Base-by-base conservation (phyloP, 306 rosid species). In the Prunus mongolica region DNA sequence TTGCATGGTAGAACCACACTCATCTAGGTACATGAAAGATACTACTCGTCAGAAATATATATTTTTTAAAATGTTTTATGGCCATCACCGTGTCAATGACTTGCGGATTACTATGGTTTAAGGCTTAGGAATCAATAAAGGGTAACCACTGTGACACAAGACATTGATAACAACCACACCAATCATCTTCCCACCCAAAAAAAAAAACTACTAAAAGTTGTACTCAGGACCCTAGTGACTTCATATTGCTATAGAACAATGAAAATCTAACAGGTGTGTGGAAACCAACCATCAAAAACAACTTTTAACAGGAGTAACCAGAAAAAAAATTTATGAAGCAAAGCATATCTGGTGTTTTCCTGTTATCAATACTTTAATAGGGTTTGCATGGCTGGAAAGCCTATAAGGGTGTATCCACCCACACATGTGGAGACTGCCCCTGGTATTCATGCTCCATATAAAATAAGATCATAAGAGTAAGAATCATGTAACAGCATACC, bases 401-500 rank as follows among this genome's bases (percentile, higher is more conserved):
- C 65, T 30, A 18, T 71, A 55, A 38, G 75, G 75, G 10, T 71
- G 74, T 30, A 18, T 54, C 74, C 74, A 32, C 49, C 49, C 46
- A 70, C 47, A 25, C 30, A 50, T 18, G 44, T 9, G 45, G 58
- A 28, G 18, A 62, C 58, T 73, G 22, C 78, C 78, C 38, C 52
- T 4, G 8, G 67, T 38, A 14, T 72, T 55, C 76, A 41, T 72
- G 41, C 34, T 57, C 47, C 52, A 50, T 18, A 69, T 24, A 38
- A 20, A 27, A 15, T 19, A 71, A 19, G 14, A 27, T 38, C 19
- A 25, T 44, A 78, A 65, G 83, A 82, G 64, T 27, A 76, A 65
- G 71, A 87, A 80, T 71, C 24, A 79, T 77, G 63, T 25, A 84
- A 79, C 78, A 78, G 78, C 96, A 80, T 92, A 95, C 98, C 98